phyloP scores from a whole-genome alignment of 108 stramenopile genomes.

The Nitzschia sp. region DNA sequence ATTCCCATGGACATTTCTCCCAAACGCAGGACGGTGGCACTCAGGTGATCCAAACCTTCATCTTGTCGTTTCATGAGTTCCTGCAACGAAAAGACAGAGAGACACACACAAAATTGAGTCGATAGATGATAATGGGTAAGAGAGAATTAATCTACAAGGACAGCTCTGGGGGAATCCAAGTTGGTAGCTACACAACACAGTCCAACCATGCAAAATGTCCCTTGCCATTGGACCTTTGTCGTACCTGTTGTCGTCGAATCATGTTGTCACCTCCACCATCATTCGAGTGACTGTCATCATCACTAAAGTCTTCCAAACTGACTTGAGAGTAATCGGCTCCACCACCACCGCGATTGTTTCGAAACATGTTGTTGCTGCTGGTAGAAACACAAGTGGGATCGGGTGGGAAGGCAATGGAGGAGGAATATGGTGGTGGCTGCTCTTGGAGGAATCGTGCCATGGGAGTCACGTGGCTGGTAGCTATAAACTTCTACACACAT shows the following conservation, averaged over 20 bases:
- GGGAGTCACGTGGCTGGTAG: no score
- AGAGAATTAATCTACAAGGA: not conserved
- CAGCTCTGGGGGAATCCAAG: slow-evolving; percentile 4
- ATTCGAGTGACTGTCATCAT: slow-evolving; percentile 34
- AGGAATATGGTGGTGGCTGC: no score
- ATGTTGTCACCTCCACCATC: slow-evolving; percentile 33
- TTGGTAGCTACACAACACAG: no score
- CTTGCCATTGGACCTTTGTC: not conserved
- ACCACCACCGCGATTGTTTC: not conserved
- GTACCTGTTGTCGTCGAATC: slow-evolving; percentile 54
- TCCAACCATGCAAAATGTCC: not conserved
- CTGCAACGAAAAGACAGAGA: not conserved
- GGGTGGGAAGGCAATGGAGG: no score
- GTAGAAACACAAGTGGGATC: no score
- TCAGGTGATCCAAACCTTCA: slow-evolving; percentile 76
- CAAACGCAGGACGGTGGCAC: slow-evolving; percentile 68
- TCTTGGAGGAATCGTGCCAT: no score
- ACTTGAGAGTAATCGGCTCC: slow-evolving; percentile 34
- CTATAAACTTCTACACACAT: no score
- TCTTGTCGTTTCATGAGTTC: slow-evolving; percentile 77
- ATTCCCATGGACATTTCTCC: slow-evolving; percentile 80
- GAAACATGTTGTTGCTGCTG: not conserved
- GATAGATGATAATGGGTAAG: not conserved
- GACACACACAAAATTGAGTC: no score
- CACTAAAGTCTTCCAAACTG: slow-evolving; percentile 45